Evolutionary conservation across 108 stramenopile species (phyloP).

Genomic region (Asterionellopsis glacialis): DNA sequence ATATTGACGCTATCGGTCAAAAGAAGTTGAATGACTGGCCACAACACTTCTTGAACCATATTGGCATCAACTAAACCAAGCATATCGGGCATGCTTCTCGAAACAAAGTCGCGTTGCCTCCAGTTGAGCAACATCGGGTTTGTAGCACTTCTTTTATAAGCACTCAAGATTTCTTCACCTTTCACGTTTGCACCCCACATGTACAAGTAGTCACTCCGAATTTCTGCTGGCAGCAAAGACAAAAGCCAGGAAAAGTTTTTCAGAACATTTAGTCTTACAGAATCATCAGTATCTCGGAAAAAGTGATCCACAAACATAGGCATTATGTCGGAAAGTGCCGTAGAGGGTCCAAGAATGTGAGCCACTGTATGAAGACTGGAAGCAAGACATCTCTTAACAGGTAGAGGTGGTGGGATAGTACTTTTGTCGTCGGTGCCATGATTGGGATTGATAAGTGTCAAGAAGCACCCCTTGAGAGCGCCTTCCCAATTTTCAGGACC

Average conservation of each 20-base stretch:
- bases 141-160: constrained; percentile 65
- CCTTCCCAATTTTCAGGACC: constrained; percentile 79
- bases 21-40: constrained; percentile 71
- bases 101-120: constrained; percentile 89
- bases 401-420: constrained; percentile 52
- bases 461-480: constrained; percentile 75
- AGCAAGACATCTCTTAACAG: constrained; percentile 86
- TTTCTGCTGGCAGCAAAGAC: constrained; percentile 42
- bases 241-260: constrained; percentile 78
- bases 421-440: constrained; percentile 14
- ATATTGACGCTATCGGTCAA: constrained; percentile 71
- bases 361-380: constrained; percentile 92
- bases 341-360: constrained; percentile 69
- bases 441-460: constrained; percentile 61
- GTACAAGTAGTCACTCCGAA: constrained; percentile 61
- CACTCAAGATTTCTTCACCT: constrained; percentile 71
- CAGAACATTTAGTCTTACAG: constrained; percentile 88
- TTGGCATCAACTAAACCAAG: constrained; percentile 51
- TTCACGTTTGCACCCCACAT: constrained; percentile 70
- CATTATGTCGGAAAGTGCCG: constrained; percentile 59
- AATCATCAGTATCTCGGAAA: constrained; percentile 89
- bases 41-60: constrained; percentile 52
- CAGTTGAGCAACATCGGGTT: constrained; percentile 89
- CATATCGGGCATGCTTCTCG: constrained; percentile 76
- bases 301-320: constrained; percentile 84